A percentile compares a stretch with the other conserved stretches of the same genome.
phyloP scores from a whole-genome alignment of 441 rosid species.

The Euphorbia celastroides region DNA sequence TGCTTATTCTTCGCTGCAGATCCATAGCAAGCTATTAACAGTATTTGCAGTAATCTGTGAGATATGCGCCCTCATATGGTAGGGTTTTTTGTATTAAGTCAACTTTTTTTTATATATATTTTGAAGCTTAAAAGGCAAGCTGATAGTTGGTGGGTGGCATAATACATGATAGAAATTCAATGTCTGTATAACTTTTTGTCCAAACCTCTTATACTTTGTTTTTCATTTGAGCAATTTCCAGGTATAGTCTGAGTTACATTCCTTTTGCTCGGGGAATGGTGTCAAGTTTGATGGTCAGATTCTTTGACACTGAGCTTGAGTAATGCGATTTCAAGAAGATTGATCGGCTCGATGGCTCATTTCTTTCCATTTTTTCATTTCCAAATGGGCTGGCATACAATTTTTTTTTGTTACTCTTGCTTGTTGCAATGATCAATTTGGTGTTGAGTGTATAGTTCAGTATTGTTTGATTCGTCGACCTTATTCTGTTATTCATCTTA shows the following conservation, averaged over 20 bases:
- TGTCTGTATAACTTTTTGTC: too few species aligned
- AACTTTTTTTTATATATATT: neutral
- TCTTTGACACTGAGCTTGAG: conserved; percentile 79
- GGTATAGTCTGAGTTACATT: conserved; percentile 89
- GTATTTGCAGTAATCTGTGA: conserved; percentile 69
- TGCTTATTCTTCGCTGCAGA: conserved; percentile 38
- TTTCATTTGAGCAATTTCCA: conserved; percentile 34
- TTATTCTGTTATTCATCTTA: neutral
- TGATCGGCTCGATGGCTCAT: neutral
- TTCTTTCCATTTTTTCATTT: neutral
- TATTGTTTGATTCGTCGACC: neutral
- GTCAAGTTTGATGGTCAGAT: conserved; percentile 66
- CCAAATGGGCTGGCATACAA: neutral
- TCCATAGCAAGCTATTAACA: conserved; percentile 74
- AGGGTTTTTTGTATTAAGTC: conserved; percentile 24
- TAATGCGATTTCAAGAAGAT: conserved; percentile 6
- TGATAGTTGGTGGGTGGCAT: too few species aligned
- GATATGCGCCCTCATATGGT: conserved; percentile 86
- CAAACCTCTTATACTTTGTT: too few species aligned
- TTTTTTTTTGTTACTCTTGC: neutral
- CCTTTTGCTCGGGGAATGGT: conserved; percentile 85
- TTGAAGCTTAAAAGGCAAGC: neutral
- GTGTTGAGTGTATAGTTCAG: neutral
- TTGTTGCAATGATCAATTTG: neutral
- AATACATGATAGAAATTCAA: too few species aligned